Conservation (phyloP, 441 rosid genomes). For the Dalechampia spathulata region DNA sequence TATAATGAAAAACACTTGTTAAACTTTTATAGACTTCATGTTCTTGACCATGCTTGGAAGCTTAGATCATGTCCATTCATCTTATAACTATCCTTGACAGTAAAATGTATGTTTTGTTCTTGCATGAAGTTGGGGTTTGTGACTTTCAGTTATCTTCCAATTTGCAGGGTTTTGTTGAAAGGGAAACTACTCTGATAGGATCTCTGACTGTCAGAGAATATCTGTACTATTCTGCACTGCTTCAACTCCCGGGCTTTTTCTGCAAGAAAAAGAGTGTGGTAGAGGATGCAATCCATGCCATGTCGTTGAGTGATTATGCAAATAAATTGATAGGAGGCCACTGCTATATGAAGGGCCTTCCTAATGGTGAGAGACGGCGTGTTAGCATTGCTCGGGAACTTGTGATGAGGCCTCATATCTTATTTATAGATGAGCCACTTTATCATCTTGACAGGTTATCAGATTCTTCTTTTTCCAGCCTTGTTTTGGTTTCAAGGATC, state of each 20-base stretch:
- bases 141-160: conserved; percentile 13
- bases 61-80: too few relatives aligned
- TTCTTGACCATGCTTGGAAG: too few relatives aligned
- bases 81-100: too few relatives aligned
- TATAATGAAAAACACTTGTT: too few relatives aligned
- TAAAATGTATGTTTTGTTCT: too few relatives aligned
- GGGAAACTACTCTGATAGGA: conserved; percentile 78
- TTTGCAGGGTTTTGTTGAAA: conserved; percentile 87
- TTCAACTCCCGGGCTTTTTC: conserved; percentile 96
- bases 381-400: conserved; percentile 93
- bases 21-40: too few relatives aligned
- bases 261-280: conserved; percentile 84
- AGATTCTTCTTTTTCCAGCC: background rate
- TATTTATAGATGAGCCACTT: conserved; percentile 96
- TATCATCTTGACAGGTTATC: conserved; percentile 91
- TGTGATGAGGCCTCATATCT: conserved; percentile 89
- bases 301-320: conserved; percentile 89
- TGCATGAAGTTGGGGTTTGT: conserved; percentile 4
- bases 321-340: conserved; percentile 97
- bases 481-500: background rate
- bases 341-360: conserved; percentile 92
- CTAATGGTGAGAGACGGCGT: conserved; percentile 93
- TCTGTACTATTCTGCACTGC: conserved; percentile 86
- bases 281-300: conserved; percentile 97
- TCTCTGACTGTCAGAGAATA: conserved; percentile 93